Percentiles rank a stretch among this genome's conserved stretches.
phyloP scores from a whole-genome alignment of 2,329 filamentous ascomycete genomes.

The Alternaria sp. region DNA sequence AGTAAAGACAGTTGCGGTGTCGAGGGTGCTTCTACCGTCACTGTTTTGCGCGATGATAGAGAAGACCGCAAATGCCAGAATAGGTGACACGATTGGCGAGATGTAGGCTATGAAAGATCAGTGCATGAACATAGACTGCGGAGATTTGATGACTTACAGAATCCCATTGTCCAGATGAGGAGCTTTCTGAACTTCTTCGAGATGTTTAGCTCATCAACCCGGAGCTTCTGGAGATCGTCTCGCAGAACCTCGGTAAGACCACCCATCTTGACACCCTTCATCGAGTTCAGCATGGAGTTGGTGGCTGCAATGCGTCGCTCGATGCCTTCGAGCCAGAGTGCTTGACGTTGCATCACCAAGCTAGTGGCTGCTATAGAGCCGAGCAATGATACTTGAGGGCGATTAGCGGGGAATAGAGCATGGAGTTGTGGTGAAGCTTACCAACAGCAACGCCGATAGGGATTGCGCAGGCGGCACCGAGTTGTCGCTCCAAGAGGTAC shows the following conservation, averaged over 20 bases:
- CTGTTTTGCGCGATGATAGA: constrained; percentile 51
- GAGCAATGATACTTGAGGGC: constrained; percentile 26
- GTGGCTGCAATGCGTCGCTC: constrained; percentile 56
- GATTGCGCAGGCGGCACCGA: constrained; percentile 59
- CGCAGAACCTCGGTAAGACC: constrained; percentile 46
- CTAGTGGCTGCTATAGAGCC: constrained; percentile 42
- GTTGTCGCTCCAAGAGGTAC: constrained; percentile 57
- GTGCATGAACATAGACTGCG: neutral
- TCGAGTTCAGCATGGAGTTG: constrained; percentile 53
- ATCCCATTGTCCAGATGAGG: constrained; percentile 48
- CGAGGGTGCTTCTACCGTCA: constrained; percentile 44
- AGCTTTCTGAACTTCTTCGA: constrained; percentile 48
- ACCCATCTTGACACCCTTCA: constrained; percentile 59
- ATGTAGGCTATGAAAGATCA: constrained; percentile 36
- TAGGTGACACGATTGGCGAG: constrained; percentile 51
- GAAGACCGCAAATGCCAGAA: constrained; percentile 57
- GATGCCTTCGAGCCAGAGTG: constrained; percentile 55
- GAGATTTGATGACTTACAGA: constrained; percentile 31
- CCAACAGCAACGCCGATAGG: constrained; percentile 57
- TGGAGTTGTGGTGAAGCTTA: constrained; percentile 18
- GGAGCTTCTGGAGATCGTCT: constrained; percentile 40
- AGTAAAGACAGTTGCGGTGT: constrained; percentile 56
- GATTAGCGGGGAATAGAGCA: constrained; percentile 1
- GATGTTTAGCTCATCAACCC: constrained; percentile 46
- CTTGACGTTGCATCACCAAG: constrained; percentile 45